phyloP scores from a whole-genome alignment of 2,329 filamentous ascomycete species.

The Davidsoniella neocaledoniae region DNA sequence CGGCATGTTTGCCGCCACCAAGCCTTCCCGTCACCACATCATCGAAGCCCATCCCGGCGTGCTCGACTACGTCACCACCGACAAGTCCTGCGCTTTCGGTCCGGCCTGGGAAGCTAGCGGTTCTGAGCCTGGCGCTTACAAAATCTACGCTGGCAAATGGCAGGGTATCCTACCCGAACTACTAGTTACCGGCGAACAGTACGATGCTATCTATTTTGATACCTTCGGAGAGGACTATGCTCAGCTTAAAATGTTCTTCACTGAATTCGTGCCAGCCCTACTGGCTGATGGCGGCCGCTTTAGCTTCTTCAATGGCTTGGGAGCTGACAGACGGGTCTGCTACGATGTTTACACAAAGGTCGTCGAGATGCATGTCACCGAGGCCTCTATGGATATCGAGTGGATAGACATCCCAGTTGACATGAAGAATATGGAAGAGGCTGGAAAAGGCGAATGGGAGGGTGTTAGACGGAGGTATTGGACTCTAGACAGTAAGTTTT shows the following conservation, averaged over 20 bases:
- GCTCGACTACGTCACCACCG: slow-evolving; percentile 40
- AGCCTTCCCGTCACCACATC: slow-evolving; percentile 60
- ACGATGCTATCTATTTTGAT: slow-evolving; percentile 91
- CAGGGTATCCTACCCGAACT: slow-evolving; percentile 61
- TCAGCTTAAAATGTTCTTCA: slow-evolving; percentile 74
- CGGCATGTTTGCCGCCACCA: slow-evolving; percentile 50
- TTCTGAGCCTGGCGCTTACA: slow-evolving; percentile 49
- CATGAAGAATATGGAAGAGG: slow-evolving; percentile 43
- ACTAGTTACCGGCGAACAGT: slow-evolving; percentile 49
- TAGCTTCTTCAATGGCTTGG: slow-evolving; percentile 80
- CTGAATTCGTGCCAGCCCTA: slow-evolving; percentile 66
- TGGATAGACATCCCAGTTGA: slow-evolving; percentile 69
- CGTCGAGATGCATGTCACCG: slow-evolving; percentile 75
- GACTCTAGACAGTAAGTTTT: slow-evolving; percentile 52
- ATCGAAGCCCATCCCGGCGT: slow-evolving; percentile 73
- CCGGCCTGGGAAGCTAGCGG: slow-evolving; percentile 35
- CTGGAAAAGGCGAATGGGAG: slow-evolving; percentile 64
- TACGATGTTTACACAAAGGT: slow-evolving; percentile 95
- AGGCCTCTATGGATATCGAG: slow-evolving; percentile 77
- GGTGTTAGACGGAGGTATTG: slow-evolving; percentile 81
- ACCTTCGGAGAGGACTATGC: slow-evolving; percentile 91
- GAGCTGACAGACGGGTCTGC: slow-evolving; percentile 79
- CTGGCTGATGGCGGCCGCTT: slow-evolving; percentile 59
- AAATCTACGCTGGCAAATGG: slow-evolving; percentile 59
- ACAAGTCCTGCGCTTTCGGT: slow-evolving; percentile 32